Evolutionary conservation across 305 asterid species (phyloP).

Genomic region (Solanum aculeatissimum): DNA sequence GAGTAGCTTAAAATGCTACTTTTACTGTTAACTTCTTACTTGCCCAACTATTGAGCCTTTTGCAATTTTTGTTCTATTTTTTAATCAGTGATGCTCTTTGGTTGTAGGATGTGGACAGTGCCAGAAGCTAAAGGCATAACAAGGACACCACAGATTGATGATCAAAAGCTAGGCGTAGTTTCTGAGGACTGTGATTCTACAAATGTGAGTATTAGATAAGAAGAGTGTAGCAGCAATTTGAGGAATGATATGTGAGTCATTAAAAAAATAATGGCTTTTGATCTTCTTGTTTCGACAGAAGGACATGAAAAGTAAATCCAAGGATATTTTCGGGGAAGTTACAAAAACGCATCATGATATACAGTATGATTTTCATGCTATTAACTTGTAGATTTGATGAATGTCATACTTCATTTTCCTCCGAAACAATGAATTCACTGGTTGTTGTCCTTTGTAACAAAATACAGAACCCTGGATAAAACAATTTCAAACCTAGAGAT

Average conservation of each 20-base stretch:
- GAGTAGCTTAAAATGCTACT: neutral
- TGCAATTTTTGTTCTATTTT: neutral
- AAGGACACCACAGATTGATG: slow-evolving; percentile 19
- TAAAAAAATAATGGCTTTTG: neutral
- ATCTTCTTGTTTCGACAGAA: slow-evolving; percentile 18
- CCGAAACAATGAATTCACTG: neutral
- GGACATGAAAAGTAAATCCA: slow-evolving; percentile 28
- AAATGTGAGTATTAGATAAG: slow-evolving; percentile 31
- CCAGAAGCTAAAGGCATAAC: slow-evolving; percentile 61
- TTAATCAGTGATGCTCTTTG: neutral
- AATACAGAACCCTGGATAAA: slow-evolving; percentile 56
- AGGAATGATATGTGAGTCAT: neutral
- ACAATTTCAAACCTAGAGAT: slow-evolving; percentile 70
- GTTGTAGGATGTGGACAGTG: slow-evolving; percentile 66
- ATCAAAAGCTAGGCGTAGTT: slow-evolving; percentile 38
- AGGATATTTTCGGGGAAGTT: slow-evolving; percentile 32
- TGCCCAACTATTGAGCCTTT: neutral
- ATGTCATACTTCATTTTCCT: neutral
- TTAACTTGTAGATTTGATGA: neutral
- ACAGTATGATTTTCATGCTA: slow-evolving; percentile 39
- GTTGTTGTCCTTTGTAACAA: neutral
- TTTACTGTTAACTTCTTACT: neutral
- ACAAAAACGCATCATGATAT: slow-evolving; percentile 44
- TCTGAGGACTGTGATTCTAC: slow-evolving; percentile 55
- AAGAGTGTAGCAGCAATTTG: neutral